Base-by-base conservation (phyloP, 495 filamentous ascomycete genomes). In the Pseudevernia furfuracea region DNA sequence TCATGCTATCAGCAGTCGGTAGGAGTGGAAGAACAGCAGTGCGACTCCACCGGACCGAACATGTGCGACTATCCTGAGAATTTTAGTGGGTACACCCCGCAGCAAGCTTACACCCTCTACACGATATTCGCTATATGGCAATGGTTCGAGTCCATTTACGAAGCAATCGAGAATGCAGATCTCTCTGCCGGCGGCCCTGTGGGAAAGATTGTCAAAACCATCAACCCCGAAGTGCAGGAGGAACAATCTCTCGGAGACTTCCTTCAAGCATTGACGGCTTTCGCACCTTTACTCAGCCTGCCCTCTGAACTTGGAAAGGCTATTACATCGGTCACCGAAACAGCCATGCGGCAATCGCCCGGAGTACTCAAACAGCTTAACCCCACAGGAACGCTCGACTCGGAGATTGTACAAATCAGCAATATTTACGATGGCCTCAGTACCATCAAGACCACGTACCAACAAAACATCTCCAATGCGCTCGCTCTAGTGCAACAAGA, bases 401-500 rank as follows among this genome's bases (percentile, higher is more conserved):
- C 64, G 15, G 34, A 57, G 9, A 19, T 61, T 25, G 30, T 63
- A 0, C 58, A 68, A 37, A 44, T 68, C n/a, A 43, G 49, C 12
- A 19, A 32, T 6, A 34, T 66, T 14, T 57, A 41, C 59, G 58
- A 59, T 14, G 58, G 55, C 19, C 66, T 67, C 10, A 36, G 62
- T 9, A 58, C 37, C n/a, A 53, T 67, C 44, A 58, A 58, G 25
- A 52, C 61, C 17, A 63, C 61, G 17, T 56, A 64, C 25, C 56
- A 67, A 39, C 38, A 55, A 34, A 68, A 68, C 52, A 59, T 68
- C n/a, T 49, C 64, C 23, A 55, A 57, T 30, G 63, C 67, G 25
- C 34, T 68, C 52, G 39, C 37, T n/a, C 39, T 62, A 25, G 63
- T 68, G n/a, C 64, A 66, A 52, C 34, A 53, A n/a, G 59, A 68